Conservation (phyloP, 495 filamentous ascomycete genomes). For the Daldinia concentrica region DNA sequence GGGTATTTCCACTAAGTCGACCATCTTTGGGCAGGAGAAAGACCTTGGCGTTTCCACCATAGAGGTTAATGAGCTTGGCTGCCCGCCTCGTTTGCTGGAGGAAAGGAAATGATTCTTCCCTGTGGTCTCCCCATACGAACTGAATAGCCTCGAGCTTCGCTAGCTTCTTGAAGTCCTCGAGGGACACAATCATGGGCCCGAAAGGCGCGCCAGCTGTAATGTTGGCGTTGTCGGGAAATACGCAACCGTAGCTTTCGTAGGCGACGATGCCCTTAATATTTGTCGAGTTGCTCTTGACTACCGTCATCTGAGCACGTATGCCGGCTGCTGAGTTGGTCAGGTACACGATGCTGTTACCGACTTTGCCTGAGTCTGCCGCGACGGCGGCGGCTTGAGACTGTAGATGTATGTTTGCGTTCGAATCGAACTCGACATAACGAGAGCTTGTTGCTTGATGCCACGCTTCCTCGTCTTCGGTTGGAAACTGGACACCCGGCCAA, state of each 20-base stretch:
- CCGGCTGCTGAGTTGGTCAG: conserved; percentile 57
- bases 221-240: too few species aligned
- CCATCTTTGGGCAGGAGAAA: conserved; percentile 52
- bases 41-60: conserved; percentile 57
- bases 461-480: conserved; percentile 46
- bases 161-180: conserved; percentile 59
- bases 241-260: too few species aligned
- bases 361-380: conserved; percentile 56
- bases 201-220: too few species aligned
- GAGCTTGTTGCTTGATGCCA: conserved; percentile 56
- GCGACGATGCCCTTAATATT: conserved; percentile 60
- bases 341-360: conserved; percentile 56
- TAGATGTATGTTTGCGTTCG: conserved; percentile 50
- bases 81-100: conserved; percentile 46
- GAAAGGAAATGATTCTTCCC: conserved; percentile 46
- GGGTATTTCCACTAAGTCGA: conserved; percentile 55
- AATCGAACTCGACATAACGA: conserved; percentile 58
- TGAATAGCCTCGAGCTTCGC: conserved; percentile 54
- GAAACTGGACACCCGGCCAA: conserved; percentile 59
- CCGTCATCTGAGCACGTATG: conserved; percentile 55
- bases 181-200: conserved; percentile 53
- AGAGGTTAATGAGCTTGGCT: conserved; percentile 55
- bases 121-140: conserved; percentile 59
- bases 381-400: conserved; percentile 53
- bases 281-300: conserved; percentile 51